Conservation (phyloP, 2,329 filamentous ascomycete species). For the Pyrenochaeta sp. region DNA sequence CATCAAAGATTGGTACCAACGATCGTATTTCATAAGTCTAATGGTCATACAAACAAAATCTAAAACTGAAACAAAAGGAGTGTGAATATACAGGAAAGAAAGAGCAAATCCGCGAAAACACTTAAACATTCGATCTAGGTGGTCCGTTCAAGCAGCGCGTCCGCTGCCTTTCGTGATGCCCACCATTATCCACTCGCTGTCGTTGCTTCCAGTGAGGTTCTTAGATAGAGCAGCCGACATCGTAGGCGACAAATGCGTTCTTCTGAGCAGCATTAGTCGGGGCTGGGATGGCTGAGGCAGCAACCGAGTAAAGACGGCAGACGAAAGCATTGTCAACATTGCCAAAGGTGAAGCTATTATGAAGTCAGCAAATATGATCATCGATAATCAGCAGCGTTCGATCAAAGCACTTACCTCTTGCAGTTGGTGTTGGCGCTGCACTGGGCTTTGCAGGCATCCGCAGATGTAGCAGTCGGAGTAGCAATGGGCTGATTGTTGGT, state of each 20-base stretch:
- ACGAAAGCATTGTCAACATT: neutral
- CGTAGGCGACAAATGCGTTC: slow-evolving; percentile 12
- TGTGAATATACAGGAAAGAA: too few relatives aligned
- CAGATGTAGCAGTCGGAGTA: slow-evolving; percentile 12
- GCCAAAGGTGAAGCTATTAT: slow-evolving; percentile 14
- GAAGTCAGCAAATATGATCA: too few relatives aligned
- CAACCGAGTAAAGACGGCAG: neutral
- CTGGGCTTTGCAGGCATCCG: slow-evolving; percentile 13
- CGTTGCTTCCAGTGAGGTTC: neutral
- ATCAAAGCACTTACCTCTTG: slow-evolving; percentile 2
- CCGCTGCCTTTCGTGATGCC: neutral
- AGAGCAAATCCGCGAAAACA: neutral
- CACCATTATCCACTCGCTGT: neutral
- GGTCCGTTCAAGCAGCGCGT: neutral
- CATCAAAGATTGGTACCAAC: too few relatives aligned
- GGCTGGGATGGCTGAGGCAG: slow-evolving; percentile 9
- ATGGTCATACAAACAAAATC: too few relatives aligned
- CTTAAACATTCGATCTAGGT: neutral
- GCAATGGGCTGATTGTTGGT: slow-evolving; percentile 14
- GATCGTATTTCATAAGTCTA: too few relatives aligned
- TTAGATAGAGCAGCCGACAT: slow-evolving; percentile 21
- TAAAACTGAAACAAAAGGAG: too few relatives aligned
- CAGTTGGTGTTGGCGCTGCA: slow-evolving; percentile 16
- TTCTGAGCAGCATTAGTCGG: slow-evolving; percentile 11
- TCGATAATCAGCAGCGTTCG: too few relatives aligned